phyloP scores from a whole-genome alignment of 495 filamentous ascomycete genomes.

The Aspergillus baeticus region DNA sequence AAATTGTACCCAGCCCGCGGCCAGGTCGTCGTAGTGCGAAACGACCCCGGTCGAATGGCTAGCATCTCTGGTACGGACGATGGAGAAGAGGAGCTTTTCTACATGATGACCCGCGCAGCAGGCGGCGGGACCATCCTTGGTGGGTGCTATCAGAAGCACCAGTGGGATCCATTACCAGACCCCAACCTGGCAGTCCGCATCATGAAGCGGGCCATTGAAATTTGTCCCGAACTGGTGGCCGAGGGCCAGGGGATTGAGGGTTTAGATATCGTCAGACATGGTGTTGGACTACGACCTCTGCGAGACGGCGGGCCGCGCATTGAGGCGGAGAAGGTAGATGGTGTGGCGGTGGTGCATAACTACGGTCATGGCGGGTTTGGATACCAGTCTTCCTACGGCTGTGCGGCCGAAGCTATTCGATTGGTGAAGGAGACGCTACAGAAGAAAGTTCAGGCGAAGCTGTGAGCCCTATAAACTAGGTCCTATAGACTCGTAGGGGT shows the following conservation, averaged over 20 bases:
- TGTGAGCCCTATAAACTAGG: constrained; percentile 18
- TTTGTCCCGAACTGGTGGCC: constrained; percentile 69
- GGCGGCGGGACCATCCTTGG: constrained; percentile 81
- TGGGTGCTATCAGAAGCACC: constrained; percentile 79
- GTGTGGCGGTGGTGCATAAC: constrained; percentile 83
- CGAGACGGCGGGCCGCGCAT: constrained; percentile 74
- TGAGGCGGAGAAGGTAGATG: constrained; percentile 74
- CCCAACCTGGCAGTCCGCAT: constrained; percentile 79
- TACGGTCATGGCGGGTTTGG: constrained; percentile 96
- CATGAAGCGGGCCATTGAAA: constrained; percentile 77
- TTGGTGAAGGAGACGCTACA: constrained; percentile 65
- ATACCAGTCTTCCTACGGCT: constrained; percentile 87
- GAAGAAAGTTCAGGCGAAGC: constrained; percentile 33
- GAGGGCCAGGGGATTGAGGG: constrained; percentile 75
- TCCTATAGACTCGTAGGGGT: no score
- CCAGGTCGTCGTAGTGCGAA: constrained; percentile 86
- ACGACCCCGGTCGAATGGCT: constrained; percentile 71
- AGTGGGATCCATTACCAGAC: constrained; percentile 82
- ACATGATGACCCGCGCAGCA: constrained; percentile 87
- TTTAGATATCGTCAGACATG: constrained; percentile 83
- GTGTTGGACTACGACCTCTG: constrained; percentile 80
- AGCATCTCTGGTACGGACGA: constrained; percentile 76
- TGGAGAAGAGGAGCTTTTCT: constrained; percentile 74
- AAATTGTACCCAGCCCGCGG: constrained; percentile 77
- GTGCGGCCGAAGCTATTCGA: constrained; percentile 64